phyloP scores from a whole-genome alignment of 2,329 filamentous ascomycete genomes.

The Alternaria longipes region DNA sequence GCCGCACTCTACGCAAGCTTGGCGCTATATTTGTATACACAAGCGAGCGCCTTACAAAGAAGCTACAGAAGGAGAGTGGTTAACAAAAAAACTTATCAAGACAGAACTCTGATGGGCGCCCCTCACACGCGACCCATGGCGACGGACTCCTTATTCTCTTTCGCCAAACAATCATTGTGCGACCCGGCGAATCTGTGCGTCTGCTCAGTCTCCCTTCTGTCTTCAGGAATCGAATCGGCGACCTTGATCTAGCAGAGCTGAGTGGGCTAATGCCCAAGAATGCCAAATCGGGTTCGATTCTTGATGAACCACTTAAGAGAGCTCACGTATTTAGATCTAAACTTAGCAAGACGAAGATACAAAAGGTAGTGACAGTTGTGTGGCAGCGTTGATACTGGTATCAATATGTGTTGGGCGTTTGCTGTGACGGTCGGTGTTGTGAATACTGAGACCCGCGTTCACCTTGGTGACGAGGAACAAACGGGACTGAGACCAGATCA shows the following conservation, averaged over 20 bases:
- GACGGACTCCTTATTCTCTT: slow-evolving; percentile 4
- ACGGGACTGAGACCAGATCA: not conserved
- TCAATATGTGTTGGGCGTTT: slow-evolving; percentile 10
- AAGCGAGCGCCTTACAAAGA: no score
- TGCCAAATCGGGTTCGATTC: slow-evolving; percentile 1
- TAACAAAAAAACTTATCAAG: not conserved
- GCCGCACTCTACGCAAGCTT: not conserved
- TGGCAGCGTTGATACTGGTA: not conserved
- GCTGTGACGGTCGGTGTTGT: slow-evolving; percentile 4
- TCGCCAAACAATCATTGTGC: slow-evolving; percentile 3
- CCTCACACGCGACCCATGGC: slow-evolving; percentile 11
- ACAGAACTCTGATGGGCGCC: slow-evolving; percentile 13
- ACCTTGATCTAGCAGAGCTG: not conserved
- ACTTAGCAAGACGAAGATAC: not conserved
- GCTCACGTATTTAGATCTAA: not conserved
- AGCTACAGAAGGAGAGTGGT: not conserved
- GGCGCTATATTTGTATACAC: no score
- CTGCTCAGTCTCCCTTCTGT: slow-evolving; percentile 15
- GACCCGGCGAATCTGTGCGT: slow-evolving; percentile 1
- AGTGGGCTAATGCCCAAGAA: not conserved
- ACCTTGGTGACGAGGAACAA: slow-evolving; percentile 6
- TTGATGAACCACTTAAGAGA: not conserved
- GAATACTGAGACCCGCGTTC: slow-evolving; percentile 8
- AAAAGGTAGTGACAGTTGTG: not conserved
- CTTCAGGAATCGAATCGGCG: not conserved